Percentiles rank a stretch among this genome's conserved stretches.
These are phyloP conservation scores for Beauveria australis DNA, from an alignment of 2,329 filamentous ascomycete genomes.

Conservation along the genomic window DNA sequence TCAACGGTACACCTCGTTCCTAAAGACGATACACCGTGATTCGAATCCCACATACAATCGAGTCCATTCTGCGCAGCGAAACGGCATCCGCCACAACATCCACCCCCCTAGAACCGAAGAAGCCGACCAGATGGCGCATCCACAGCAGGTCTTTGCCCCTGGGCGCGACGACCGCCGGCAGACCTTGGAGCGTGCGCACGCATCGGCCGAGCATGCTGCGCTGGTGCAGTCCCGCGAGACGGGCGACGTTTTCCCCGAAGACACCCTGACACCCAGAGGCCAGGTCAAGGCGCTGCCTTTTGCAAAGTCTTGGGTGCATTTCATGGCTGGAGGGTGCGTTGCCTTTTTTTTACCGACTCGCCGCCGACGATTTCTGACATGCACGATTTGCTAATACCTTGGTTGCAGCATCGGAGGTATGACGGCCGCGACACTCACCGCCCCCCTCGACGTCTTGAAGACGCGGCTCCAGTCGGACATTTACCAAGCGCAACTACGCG, in stretches of 20 bases:
- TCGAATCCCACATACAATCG: not conserved
- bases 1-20: too few relatives aligned
- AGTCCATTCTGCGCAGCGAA: not conserved
- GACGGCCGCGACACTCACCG: slow-evolving; percentile 86
- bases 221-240: slow-evolving; percentile 54
- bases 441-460: slow-evolving; percentile 87
- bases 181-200: slow-evolving; percentile 22
- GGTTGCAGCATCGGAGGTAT: slow-evolving; percentile 68
- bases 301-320: slow-evolving; percentile 82
- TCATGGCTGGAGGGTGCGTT: slow-evolving; percentile 79
- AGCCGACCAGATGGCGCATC: slow-evolving; percentile 24
- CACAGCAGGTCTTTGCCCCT: slow-evolving; percentile 22
- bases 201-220: slow-evolving; percentile 27
- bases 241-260: slow-evolving; percentile 45
- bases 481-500: slow-evolving; percentile 75
- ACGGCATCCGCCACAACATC: not conserved
- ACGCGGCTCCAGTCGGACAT: slow-evolving; percentile 91
- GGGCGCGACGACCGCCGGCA: slow-evolving; percentile 22
- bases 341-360: not conserved
- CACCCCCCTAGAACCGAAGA: not conserved
- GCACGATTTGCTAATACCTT: slow-evolving; percentile 12
- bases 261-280: slow-evolving; percentile 21
- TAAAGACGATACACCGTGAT: not conserved
- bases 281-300: slow-evolving; percentile 38
- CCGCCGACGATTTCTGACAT: not conserved